Conservation (phyloP, 805 yeast genomes). For the Schwanniomyces vanrijiae region DNA sequence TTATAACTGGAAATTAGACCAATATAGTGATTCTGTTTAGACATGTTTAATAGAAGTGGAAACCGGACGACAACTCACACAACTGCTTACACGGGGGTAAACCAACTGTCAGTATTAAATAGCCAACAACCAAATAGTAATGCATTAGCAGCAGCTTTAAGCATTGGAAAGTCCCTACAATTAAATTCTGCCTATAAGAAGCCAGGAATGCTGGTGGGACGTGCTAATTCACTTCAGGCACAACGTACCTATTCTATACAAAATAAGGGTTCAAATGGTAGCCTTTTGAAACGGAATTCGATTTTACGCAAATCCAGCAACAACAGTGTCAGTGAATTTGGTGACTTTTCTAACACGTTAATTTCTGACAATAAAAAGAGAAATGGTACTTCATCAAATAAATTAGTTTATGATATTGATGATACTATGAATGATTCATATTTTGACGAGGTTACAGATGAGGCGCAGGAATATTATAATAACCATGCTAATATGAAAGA, state of each 20-base stretch:
- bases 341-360: slow-evolving; percentile 11
- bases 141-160: slow-evolving; percentile 46
- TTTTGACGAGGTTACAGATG: slow-evolving; percentile 32
- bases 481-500: slow-evolving; percentile 37
- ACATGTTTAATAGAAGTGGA: slow-evolving; percentile 30
- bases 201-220: neutral
- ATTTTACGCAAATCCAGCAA: slow-evolving; percentile 4
- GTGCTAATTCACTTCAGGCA: neutral
- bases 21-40: neutral
- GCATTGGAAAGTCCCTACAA: slow-evolving; percentile 32
- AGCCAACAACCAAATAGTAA: slow-evolving; percentile 34
- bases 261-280: neutral
- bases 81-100: slow-evolving; percentile 45
- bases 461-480: slow-evolving; percentile 19
- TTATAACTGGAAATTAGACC: neutral
- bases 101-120: slow-evolving; percentile 29
- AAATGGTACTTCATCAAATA: neutral
- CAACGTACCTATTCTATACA: neutral
- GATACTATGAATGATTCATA: slow-evolving; percentile 32
- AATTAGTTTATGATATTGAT: slow-evolving; percentile 21
- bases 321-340: slow-evolving; percentile 3
- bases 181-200: neutral
- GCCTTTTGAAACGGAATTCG: slow-evolving; percentile 13
- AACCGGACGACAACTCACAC: slow-evolving; percentile 25
- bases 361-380: neutral